Conservation (phyloP, 2,329 filamentous ascomycete species). For the Penicillium sp. region DNA sequence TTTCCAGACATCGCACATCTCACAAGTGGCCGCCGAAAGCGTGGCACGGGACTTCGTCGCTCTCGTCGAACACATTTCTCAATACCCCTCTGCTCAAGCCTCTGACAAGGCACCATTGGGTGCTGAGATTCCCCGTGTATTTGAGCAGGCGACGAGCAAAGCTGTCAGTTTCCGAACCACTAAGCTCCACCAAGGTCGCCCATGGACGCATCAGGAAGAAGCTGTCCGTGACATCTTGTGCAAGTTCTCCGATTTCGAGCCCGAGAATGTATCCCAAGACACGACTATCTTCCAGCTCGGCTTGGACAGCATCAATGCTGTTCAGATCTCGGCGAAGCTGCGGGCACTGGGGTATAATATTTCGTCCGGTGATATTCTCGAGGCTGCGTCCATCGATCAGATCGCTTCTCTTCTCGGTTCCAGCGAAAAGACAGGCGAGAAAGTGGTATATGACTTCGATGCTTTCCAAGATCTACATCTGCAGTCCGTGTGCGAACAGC, state of each 20-base stretch:
- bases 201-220: conserved; percentile 57
- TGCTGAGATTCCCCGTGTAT: conserved; percentile 30
- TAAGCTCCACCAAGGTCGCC: conserved; percentile 11
- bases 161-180: neutral
- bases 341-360: conserved; percentile 61
- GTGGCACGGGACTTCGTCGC: conserved; percentile 34
- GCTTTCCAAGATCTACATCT: conserved; percentile 53
- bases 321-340: conserved; percentile 72
- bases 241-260: conserved; percentile 57
- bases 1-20: conserved; percentile 48
- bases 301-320: conserved; percentile 84
- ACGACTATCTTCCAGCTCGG: conserved; percentile 87
- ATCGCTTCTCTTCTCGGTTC: conserved; percentile 41
- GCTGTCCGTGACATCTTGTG: conserved; percentile 60
- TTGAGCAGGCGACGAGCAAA: conserved; percentile 13
- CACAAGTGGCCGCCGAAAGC: conserved; percentile 20
- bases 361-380: conserved; percentile 73
- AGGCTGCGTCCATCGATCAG: conserved; percentile 45
- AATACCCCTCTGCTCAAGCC: conserved; percentile 33
- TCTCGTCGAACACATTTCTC: conserved; percentile 36
- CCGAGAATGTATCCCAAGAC: conserved; percentile 55
- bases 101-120: conserved; percentile 28
- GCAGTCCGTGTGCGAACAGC: conserved; percentile 31
- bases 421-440: conserved; percentile 27
- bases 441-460: conserved; percentile 49